Percentiles rank a stretch among this genome's conserved stretches.
Conservation (phyloP, 176 grass and related monocot genomes). For the Pharus latifolius region DNA sequence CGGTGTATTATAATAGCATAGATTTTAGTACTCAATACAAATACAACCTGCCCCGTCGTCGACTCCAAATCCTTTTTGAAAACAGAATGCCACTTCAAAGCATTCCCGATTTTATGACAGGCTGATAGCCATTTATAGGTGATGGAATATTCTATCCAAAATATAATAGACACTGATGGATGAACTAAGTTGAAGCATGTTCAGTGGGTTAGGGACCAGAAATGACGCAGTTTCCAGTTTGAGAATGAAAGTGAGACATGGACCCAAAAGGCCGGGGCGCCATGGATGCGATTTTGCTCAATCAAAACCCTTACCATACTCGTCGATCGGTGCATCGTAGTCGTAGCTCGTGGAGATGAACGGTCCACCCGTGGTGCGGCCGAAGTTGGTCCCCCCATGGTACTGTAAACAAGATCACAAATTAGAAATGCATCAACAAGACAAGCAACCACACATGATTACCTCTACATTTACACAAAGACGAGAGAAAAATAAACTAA, state of each 20-base stretch:
- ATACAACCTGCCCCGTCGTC: too few relatives aligned
- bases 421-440: background rate
- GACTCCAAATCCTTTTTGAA: too few relatives aligned
- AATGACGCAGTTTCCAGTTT: background rate
- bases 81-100: too few relatives aligned
- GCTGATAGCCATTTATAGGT: background rate
- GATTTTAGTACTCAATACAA: too few relatives aligned
- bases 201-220: background rate
- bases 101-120: background rate
- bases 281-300: too few relatives aligned
- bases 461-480: too few relatives aligned
- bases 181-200: background rate
- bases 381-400: slow-evolving; percentile 91
- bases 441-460: background rate
- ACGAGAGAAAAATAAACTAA: background rate
- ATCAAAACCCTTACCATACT: slow-evolving; percentile 72
- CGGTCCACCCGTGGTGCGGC: slow-evolving; percentile 61
- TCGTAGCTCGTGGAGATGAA: slow-evolving; percentile 99
- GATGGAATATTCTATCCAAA: background rate
- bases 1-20: too few relatives aligned
- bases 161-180: too few relatives aligned
- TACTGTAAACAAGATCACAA: slow-evolving; percentile 42
- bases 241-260: background rate
- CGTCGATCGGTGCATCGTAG: slow-evolving; percentile 95
- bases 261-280: background rate